Base-by-base conservation (phyloP, 108 stramenopile species). In the Nitzschia inconspicua region DNA sequence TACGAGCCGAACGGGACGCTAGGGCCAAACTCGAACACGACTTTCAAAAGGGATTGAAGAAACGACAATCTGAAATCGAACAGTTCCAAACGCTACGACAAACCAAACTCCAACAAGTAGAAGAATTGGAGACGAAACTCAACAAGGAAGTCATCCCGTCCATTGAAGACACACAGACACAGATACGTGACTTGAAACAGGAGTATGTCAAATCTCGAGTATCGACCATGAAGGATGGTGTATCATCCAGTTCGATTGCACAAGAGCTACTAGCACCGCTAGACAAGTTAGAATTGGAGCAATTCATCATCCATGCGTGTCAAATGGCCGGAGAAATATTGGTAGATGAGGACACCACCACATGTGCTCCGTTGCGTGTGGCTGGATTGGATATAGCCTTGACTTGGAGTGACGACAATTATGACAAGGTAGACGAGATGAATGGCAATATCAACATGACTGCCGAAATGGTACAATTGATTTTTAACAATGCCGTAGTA, bases 291-390 rank as follows among this genome's bases (percentile, higher is more conserved):
- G 80, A 78, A 57, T 49, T 85, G 42, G 46, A 46, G 30, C 28
- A 47, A 10, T 61, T 87, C n/a, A 70, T 91, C 37, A 51, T 79
- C 3, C 82, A 79, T 24, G 22, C 83, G 6, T 91, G 89, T 63
- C 77, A 73, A 63, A 24, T 85, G 41, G 75, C 84, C 8, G 89
- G 84, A 24, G 89, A 91, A 68, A 63, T 78, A n/a, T 36, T 34
- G 14, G 4, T 31, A 2, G 58, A 53, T 11, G 19, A 29, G 26
- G 65, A 63, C 20, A 42, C 26, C 8, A 42, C 46, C 50, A 73
- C 77, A 6, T 91, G 89, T 66, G 47, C 61, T 1, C 63, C 89
- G 5, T 60, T 91, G 36, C 66, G 80, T 30, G 28, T 80, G 49
- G 86, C 86, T 2, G 80, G 77, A 42, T 40, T 88, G 54, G 89